Percentiles rank a stretch among this genome's conserved stretches.
These are phyloP conservation scores for Starmera amethionina DNA, from an alignment of 805 yeast species.

Conservation along the genomic window DNA sequence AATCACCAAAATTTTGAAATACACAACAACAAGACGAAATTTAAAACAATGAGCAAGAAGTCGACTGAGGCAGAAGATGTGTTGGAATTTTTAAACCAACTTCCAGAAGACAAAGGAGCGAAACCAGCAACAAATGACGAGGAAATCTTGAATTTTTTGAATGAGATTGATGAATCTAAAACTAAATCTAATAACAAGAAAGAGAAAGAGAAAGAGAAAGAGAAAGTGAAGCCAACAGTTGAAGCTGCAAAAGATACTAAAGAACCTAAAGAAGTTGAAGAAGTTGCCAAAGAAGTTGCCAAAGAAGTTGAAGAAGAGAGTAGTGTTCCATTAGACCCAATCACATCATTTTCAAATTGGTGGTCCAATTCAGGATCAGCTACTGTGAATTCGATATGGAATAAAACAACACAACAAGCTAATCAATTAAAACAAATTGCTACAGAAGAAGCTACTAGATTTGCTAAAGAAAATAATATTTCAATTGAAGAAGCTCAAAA, in stretches of 20 bases:
- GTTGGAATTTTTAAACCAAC: constrained; percentile 67
- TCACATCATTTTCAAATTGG: constrained; percentile 61
- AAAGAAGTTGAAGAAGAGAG: constrained; percentile 13
- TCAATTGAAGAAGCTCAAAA: constrained; percentile 21
- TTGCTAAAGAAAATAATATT: constrained; percentile 23
- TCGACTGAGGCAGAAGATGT: constrained; percentile 62
- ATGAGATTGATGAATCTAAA: constrained; percentile 47
- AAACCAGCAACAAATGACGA: constrained; percentile 22
- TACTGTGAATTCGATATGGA: constrained; percentile 61
- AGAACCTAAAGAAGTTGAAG: not conserved
- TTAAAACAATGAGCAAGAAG: constrained; percentile 17
- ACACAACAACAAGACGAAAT: not conserved
- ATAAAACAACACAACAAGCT: constrained; percentile 43
- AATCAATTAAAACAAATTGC: constrained; percentile 32
- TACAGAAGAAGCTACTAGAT: constrained; percentile 17
- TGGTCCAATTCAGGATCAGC: constrained; percentile 64
- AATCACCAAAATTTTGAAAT: not conserved
- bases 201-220: constrained; percentile 7
- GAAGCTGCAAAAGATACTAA: not conserved
- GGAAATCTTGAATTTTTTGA: constrained; percentile 36
- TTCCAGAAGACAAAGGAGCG: constrained; percentile 42
- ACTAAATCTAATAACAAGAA: constrained; percentile 1
- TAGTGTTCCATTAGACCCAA: constrained; percentile 36
- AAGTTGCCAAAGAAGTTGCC: constrained; percentile 1
- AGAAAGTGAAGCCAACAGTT: constrained; percentile 7